These are phyloP conservation scores for Coemansia sp. DNA, from an alignment of 192 early-diverging fungal species.

Conservation along the genomic window DNA sequence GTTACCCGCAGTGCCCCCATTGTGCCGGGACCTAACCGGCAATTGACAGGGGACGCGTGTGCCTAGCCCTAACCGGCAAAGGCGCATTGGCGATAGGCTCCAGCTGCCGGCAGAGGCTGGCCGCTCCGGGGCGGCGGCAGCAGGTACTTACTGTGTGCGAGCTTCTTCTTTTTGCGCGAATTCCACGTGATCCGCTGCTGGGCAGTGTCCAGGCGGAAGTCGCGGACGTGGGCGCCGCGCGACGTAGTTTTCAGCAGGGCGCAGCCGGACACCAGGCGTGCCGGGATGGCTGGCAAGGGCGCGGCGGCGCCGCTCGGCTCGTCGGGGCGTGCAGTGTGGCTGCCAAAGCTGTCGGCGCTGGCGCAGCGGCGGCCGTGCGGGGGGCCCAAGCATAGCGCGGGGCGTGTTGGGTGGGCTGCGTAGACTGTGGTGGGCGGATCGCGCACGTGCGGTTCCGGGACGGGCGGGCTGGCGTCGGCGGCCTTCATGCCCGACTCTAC, in stretches of 20 bases:
- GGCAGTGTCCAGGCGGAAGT: constrained; percentile 47
- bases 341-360: neutral
- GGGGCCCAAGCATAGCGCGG: constrained; percentile 28
- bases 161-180: constrained; percentile 49
- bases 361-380: constrained; percentile 2
- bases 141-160: constrained; percentile 44
- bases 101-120: neutral
- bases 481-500: constrained; percentile 10
- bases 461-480: neutral
- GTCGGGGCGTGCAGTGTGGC: neutral
- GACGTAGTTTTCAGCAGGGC: constrained; percentile 46
- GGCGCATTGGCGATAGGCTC: neutral
- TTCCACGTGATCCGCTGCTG: constrained; percentile 51
- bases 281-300: too few relatives aligned
- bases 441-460: constrained; percentile 2
- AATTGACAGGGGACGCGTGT: too few relatives aligned
- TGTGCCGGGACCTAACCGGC: too few relatives aligned
- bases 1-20: too few relatives aligned
- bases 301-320: too few relatives aligned
- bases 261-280: constrained; percentile 31
- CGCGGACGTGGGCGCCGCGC: constrained; percentile 31
- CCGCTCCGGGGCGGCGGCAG: neutral
- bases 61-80: neutral
- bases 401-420: constrained; percentile 12
- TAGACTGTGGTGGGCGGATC: constrained; percentile 19